phyloP scores from a whole-genome alignment of 352 stramenopile species.

The Pseudoperonospora humuli region DNA sequence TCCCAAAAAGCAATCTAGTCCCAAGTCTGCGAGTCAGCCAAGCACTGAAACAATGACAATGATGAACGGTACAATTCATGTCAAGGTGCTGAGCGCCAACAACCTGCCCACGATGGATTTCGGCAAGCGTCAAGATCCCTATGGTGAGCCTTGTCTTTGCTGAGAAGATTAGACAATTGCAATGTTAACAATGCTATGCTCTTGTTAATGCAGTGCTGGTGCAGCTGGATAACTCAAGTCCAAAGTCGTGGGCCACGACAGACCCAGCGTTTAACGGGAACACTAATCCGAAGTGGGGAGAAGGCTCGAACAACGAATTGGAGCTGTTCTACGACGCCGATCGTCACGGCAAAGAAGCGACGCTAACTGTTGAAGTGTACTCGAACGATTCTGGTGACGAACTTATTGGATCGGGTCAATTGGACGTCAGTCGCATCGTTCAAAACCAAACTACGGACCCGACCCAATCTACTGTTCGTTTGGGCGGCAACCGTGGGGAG shows the following conservation, averaged over 20 bases:
- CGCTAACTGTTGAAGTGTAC: slow-evolving; percentile 63
- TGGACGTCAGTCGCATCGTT: slow-evolving; percentile 39
- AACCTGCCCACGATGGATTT: slow-evolving; percentile 74
- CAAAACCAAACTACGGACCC: slow-evolving; percentile 27
- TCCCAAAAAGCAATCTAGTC: slow-evolving; percentile 5
- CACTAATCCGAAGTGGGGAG: slow-evolving; percentile 54
- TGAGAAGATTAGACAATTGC: neutral
- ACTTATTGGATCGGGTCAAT: slow-evolving; percentile 61
- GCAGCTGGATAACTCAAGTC: slow-evolving; percentile 52
- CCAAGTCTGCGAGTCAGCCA: neutral
- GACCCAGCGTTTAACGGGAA: slow-evolving; percentile 60
- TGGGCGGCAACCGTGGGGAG: slow-evolving; percentile 54
- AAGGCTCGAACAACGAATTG: slow-evolving; percentile 67
- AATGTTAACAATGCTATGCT: neutral
- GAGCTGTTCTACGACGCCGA: slow-evolving; percentile 73
- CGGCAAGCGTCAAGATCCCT: slow-evolving; percentile 71
- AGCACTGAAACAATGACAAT: neutral
- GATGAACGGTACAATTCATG: slow-evolving; percentile 68
- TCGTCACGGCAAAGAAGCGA: slow-evolving; percentile 34
- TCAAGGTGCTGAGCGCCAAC: slow-evolving; percentile 50
- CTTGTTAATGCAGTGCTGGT: slow-evolving; percentile 40
- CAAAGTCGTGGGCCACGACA: slow-evolving; percentile 52
- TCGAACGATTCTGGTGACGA: slow-evolving; percentile 64
- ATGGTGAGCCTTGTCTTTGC: slow-evolving; percentile 28
- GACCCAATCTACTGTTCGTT: slow-evolving; percentile 35